Percentiles rank a stretch among this genome's conserved stretches.
phyloP scores from a whole-genome alignment of 768 basidiomycete species.

The Termitomyces sp. region DNA sequence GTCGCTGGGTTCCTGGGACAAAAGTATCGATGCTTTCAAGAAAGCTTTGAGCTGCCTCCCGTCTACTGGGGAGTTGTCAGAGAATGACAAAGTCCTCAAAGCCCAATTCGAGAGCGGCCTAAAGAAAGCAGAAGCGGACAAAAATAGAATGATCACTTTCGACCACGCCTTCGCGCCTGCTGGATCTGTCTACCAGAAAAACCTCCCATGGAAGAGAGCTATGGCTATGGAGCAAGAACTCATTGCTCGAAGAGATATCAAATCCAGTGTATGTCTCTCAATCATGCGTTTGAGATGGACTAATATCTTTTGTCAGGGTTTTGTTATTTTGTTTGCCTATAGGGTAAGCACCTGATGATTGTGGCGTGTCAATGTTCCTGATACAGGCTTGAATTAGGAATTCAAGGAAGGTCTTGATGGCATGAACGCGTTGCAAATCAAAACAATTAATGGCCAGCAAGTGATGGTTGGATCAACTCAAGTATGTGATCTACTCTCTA shows the following conservation, averaged over 20 bases:
- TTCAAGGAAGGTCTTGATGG: slow-evolving; percentile 5
- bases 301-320: slow-evolving; percentile 24
- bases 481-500: background rate
- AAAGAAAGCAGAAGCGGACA: slow-evolving; percentile 22
- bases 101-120: slow-evolving; percentile 32
- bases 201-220: slow-evolving; percentile 29
- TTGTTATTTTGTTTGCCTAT: slow-evolving; percentile 32
- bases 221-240: slow-evolving; percentile 21
- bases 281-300: background rate
- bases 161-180: background rate
- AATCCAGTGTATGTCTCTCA: slow-evolving; percentile 20
- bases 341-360: slow-evolving; percentile 19
- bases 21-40: slow-evolving; percentile 28
- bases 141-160: background rate
- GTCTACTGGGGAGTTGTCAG: slow-evolving; percentile 25
- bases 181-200: background rate
- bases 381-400: background rate
- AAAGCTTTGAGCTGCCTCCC: slow-evolving; percentile 31
- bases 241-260: slow-evolving; percentile 12
- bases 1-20: slow-evolving; percentile 18
- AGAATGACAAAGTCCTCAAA: slow-evolving; percentile 32
- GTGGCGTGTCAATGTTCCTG: background rate
- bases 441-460: slow-evolving; percentile 1
- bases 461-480: background rate
- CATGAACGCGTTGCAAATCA: background rate